phyloP scores from a whole-genome alignment of 2,329 filamentous ascomycete species.

The Diaporthe sp. region DNA sequence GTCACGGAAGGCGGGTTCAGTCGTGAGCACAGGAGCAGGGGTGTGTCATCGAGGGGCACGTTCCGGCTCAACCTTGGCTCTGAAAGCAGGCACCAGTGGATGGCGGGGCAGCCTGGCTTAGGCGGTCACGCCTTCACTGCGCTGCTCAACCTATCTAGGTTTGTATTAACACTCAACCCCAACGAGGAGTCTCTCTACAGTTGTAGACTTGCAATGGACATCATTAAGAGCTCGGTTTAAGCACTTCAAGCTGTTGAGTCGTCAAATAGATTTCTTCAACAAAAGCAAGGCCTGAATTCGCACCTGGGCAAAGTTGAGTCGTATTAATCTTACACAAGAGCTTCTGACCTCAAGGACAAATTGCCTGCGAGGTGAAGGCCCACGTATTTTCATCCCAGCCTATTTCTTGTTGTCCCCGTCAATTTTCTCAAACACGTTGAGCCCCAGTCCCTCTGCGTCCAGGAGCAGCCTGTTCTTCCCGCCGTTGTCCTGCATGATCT shows the following conservation, averaged over 20 bases:
- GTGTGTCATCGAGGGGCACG: constrained; percentile 31
- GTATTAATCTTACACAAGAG: constrained; percentile 40
- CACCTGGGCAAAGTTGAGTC: constrained; percentile 36
- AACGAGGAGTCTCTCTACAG: neutral
- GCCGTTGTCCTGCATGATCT: constrained; percentile 86
- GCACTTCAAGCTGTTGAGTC: neutral
- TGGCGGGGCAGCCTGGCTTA: constrained; percentile 21
- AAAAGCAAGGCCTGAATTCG: constrained; percentile 20
- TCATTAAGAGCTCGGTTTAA: neutral
- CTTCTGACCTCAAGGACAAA: constrained; percentile 4
- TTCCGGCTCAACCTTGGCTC: neutral
- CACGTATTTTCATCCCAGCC: constrained; percentile 42
- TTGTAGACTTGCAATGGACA: neutral
- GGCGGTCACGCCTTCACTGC: neutral
- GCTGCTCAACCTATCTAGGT: neutral
- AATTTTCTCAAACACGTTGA: constrained; percentile 80
- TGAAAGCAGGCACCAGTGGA: constrained; percentile 1
- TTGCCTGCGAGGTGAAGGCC: constrained; percentile 29
- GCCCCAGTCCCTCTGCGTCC: constrained; percentile 88
- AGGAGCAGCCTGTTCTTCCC: constrained; percentile 95
- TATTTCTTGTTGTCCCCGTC: constrained; percentile 64
- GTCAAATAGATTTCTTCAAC: neutral
- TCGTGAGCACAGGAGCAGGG: neutral
- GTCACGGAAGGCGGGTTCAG: neutral
- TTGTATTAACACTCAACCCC: too few relatives aligned